Conservation (phyloP, 2,329 filamentous ascomycete species). For the Scedosporium dehoogii region DNA sequence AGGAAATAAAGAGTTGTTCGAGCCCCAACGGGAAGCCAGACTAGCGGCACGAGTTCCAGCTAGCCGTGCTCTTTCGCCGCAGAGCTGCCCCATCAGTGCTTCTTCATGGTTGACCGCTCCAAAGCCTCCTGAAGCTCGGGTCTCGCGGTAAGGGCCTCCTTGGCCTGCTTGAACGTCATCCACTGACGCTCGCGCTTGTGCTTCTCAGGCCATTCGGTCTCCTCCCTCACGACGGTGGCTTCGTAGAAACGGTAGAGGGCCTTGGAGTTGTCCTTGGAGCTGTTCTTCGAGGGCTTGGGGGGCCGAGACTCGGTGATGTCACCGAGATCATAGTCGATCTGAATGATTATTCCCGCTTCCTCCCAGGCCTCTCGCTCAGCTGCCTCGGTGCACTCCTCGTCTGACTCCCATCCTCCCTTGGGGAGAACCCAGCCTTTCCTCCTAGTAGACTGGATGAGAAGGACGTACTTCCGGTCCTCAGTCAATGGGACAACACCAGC, state of each 20-base stretch:
- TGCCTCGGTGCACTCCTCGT: slow-evolving; percentile 79
- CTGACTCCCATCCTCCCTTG: slow-evolving; percentile 95
- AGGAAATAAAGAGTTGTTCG: no score
- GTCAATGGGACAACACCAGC: slow-evolving; percentile 89
- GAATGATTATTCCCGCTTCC: slow-evolving; percentile 85
- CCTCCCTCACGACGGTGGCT: slow-evolving; percentile 77
- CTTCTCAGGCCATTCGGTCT: slow-evolving; percentile 84
- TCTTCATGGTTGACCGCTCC: slow-evolving; percentile 64
- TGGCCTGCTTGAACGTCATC: slow-evolving; percentile 80
- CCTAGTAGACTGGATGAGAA: slow-evolving; percentile 87
- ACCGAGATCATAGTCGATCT: slow-evolving; percentile 76
- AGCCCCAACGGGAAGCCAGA: no score
- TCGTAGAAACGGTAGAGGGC: slow-evolving; percentile 75
- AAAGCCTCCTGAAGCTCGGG: slow-evolving; percentile 86
- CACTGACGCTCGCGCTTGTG: slow-evolving; percentile 85
- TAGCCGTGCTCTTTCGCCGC: no score
- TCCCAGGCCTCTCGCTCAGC: slow-evolving; percentile 94
- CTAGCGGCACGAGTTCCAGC: no score
- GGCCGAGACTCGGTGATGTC: slow-evolving; percentile 76
- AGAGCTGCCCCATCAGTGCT: slow-evolving; percentile 10
- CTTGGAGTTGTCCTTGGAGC: slow-evolving; percentile 49
- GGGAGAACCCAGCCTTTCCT: slow-evolving; percentile 93
- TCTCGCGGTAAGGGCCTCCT: slow-evolving; percentile 61
- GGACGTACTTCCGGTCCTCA: slow-evolving; percentile 73
- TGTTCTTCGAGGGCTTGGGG: slow-evolving; percentile 70